Base-by-base conservation (phyloP, 257 asterid genomes). In the Petunia axillaris region DNA sequence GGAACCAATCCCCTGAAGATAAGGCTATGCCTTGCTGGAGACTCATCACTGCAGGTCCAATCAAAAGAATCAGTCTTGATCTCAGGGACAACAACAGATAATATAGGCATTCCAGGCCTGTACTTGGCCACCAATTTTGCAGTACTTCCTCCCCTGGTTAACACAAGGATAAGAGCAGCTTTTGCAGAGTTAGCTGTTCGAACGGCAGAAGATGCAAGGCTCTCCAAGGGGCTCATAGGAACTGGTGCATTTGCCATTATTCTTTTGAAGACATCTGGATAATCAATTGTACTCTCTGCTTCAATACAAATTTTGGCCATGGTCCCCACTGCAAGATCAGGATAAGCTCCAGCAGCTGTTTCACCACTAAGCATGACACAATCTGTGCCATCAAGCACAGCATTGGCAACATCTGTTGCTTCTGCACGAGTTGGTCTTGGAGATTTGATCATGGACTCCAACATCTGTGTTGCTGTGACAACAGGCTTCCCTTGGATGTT, bases 341-440 rank as follows among this genome's bases (percentile, higher is more conserved):
- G 98, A 83, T 93, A 91, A 81, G 98, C 97, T 84, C 98, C 97
- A 7, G 98, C 98, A 35, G 98, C 98, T 2, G 98, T 93, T 87
- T 93, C 98, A 62, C 98, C 98, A 52, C 97, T 93, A 59, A 91
- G 98, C 98, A 93, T 93, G 15, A 93, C 98, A 50, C 98, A 91
- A 82, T 93, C 98, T 0, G 98, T 93, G 71, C 98, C 98, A 79
- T 93, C 98, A 13, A 93, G 95, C 77, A 93, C 97, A 40, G 98
- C 97, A 79, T 93, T 93, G 63, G 96, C 98, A 35, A 93, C 98
- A 82, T 93, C 98, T 1, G 98, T 93, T 60, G 98, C 98, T 85
- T 91, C 98, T 11, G 98, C 98, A 50, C 98, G 87, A 50, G 98
- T 93, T 57, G 98, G 98, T 84, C 98, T 82, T 4, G 98, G 98